Conservation (phyloP, 1,284 basidiomycete genomes). For the Laetiporus sulphureus region DNA sequence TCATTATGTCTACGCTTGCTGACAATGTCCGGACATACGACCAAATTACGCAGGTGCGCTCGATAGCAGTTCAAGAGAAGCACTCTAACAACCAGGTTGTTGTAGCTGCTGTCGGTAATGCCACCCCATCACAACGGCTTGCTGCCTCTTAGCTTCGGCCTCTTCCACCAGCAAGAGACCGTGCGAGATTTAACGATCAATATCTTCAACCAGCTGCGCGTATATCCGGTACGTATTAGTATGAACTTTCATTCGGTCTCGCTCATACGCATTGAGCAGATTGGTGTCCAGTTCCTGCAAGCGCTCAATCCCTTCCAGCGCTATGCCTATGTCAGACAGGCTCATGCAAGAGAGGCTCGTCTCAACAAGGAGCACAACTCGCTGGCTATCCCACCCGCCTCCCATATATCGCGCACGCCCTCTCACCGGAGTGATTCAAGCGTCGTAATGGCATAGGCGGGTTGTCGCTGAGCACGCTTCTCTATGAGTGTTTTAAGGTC, state of each 20-base stretch:
- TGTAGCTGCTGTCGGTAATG: slow-evolving; percentile 70
- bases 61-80: background rate
- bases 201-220: slow-evolving; percentile 73
- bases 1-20: slow-evolving; percentile 72
- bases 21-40: slow-evolving; percentile 73
- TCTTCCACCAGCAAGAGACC: slow-evolving; percentile 79
- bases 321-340: slow-evolving; percentile 76
- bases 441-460: slow-evolving; percentile 25
- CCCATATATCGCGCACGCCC: slow-evolving; percentile 32
- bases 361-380: slow-evolving; percentile 33
- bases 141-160: slow-evolving; percentile 78
- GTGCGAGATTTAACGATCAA: slow-evolving; percentile 80
- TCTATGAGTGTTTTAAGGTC: too few relatives aligned
- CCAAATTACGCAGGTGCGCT: slow-evolving; percentile 80
- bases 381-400: slow-evolving; percentile 27
- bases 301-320: slow-evolving; percentile 89
- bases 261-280: slow-evolving; percentile 37
- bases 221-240: slow-evolving; percentile 69
- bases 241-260: slow-evolving; percentile 6
- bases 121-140: slow-evolving; percentile 82
- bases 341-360: slow-evolving; percentile 50
- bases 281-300: slow-evolving; percentile 81
- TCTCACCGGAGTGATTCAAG: slow-evolving; percentile 46
- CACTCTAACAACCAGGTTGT: background rate
- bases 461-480: too few relatives aligned